Percentiles rank a stretch among this genome's conserved stretches.
phyloP scores from a whole-genome alignment of 129 eudicot species.

The Artemisia tridentata region DNA sequence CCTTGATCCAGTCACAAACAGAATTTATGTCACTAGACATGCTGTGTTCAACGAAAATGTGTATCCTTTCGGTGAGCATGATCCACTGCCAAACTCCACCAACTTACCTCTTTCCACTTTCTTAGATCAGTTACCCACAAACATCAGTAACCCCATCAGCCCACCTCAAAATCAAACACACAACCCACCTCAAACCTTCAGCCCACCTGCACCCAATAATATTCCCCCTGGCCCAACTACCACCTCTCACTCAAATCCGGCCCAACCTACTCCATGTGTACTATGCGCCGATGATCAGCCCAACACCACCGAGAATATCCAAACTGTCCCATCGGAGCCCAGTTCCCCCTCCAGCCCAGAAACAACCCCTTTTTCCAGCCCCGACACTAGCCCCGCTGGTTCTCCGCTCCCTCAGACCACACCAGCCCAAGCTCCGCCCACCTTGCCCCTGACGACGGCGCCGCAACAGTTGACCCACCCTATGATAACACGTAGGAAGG shows the following conservation, averaged over 20 bases:
- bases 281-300: too few relatives aligned
- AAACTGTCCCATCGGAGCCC: too few relatives aligned
- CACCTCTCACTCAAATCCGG: neutral
- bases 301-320: too few relatives aligned
- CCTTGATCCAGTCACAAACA: neutral
- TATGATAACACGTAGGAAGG: neutral
- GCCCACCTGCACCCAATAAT: too few relatives aligned
- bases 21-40: neutral
- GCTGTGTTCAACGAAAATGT: neutral
- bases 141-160: neutral
- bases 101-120: neutral
- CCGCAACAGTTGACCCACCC: neutral
- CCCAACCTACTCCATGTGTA: neutral
- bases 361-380: too few relatives aligned
- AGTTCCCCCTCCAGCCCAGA: too few relatives aligned
- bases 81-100: neutral
- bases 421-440: too few relatives aligned
- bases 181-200: too few relatives aligned
- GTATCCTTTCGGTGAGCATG: neutral
- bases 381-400: too few relatives aligned
- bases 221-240: neutral
- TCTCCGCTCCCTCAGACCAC: too few relatives aligned
- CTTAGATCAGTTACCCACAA: neutral
- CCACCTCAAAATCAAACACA: too few relatives aligned
- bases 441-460: too few relatives aligned